Base-by-base conservation (phyloP, 805 yeast genomes). In the Hanseniaspora vineae region DNA sequence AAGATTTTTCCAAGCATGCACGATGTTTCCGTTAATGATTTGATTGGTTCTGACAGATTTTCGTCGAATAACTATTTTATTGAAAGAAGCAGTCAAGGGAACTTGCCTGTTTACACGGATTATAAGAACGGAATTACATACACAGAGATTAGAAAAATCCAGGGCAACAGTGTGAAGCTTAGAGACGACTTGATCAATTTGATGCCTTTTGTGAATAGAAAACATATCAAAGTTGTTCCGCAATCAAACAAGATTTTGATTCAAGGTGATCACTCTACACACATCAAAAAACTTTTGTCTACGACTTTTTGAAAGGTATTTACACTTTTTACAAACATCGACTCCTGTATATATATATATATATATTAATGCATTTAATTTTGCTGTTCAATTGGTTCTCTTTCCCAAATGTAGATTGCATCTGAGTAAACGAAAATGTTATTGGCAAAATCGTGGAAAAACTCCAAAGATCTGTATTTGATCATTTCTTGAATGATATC, bases 101-200 rank as follows among this genome's bases (percentile, higher is more conserved):
- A 82, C 59, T 69, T 88, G 59, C 96, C 96, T n/a, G 84, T 87
- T 1, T 87, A 87, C 66, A 70, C 75, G 46, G 86, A 83, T 52
- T 63, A 71, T 52, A 84, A 79, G 59, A 51, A 54, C 23, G 80
- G 78, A 51, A 68, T 70, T 13, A 66, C 71, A n/a, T 74, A 75
- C 56, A 87, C 96, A 0, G 88, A 85, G 58, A 71, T 87, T 29
- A 78, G 84, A 59, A 76, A 77, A 50, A 72, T 87, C 45, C 66
- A 72, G 50, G 96, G 96, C 6, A 80, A 83, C 61, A 69, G 78
- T 13, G 62, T 71, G 6, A 80, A 75, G 49, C 69, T 88, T 49
- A 80, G 84, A 60, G 68, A 75, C 46, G 95, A 87, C 58, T 64
- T 87, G 49, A 75, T 76, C 51, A 62, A 58, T 14, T 58, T 69